Evolutionary conservation across 2,329 filamentous ascomycete species (phyloP).

Genomic region (Botryotinia narcissicola): DNA sequence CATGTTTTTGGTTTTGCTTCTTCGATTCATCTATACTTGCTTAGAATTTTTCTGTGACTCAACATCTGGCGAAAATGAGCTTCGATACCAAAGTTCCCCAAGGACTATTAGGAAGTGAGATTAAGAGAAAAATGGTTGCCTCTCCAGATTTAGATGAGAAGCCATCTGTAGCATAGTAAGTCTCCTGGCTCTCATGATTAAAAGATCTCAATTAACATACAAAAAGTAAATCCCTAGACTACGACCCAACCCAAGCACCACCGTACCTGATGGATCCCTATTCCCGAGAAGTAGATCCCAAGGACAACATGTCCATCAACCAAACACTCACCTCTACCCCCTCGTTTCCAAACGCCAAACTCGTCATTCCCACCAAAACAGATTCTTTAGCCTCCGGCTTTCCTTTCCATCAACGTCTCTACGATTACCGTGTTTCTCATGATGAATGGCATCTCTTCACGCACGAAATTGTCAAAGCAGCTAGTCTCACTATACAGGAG

Average conservation of each 20-base stretch:
- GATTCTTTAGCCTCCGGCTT: constrained; percentile 34
- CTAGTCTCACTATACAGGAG: constrained; percentile 28
- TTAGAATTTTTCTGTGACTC: background rate
- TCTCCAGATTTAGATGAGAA: background rate
- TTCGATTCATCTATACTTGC: background rate
- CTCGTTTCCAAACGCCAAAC: constrained; percentile 11
- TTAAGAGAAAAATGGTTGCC: background rate
- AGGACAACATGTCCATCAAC: background rate
- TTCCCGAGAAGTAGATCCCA: background rate
- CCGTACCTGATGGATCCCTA: background rate
- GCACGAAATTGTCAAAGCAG: constrained; percentile 28
- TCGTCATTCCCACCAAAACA: constrained; percentile 29
- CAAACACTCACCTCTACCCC: background rate
- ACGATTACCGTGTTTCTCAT: constrained; percentile 26
- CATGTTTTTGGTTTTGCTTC: background rate
- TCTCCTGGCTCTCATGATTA: background rate
- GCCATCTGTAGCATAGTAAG: constrained; percentile 1
- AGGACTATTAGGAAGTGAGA: background rate
- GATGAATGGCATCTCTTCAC: constrained; percentile 34
- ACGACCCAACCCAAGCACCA: background rate
- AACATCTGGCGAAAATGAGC: constrained; percentile 2
- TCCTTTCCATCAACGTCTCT: constrained; percentile 28
- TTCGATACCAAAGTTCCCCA: background rate
- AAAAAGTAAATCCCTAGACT: background rate
- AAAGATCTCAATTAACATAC: background rate